Percentiles rank a stretch among this genome's conserved stretches.
phyloP scores from a whole-genome alignment of 148 eudicot genomes.

The Cornus controversa region DNA sequence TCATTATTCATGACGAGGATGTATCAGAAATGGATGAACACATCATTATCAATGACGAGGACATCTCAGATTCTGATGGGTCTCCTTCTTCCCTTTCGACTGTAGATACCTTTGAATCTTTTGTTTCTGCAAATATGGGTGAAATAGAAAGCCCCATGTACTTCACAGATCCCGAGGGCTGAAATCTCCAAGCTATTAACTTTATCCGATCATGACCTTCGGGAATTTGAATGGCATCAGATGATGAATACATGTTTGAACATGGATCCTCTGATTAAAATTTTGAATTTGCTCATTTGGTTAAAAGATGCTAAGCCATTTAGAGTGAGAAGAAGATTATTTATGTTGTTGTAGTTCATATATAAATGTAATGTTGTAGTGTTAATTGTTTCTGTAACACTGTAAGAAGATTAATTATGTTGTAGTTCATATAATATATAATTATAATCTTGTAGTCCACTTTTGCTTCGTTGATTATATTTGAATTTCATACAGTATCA shows the following conservation, averaged over 20 bases:
- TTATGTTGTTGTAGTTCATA: neutral
- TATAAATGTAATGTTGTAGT: neutral
- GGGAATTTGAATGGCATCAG: neutral
- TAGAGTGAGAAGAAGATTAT: neutral
- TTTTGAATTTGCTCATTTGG: neutral
- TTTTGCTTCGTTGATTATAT: too few species aligned
- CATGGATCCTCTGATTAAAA: neutral
- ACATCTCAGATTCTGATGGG: conserved; percentile 65
- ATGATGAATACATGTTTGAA: neutral
- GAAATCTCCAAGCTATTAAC: neutral
- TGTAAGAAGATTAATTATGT: too few species aligned
- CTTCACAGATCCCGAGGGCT: conserved; percentile 45
- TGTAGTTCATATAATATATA: too few species aligned
- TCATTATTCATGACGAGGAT: conserved; percentile 44
- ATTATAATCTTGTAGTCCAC: too few species aligned
- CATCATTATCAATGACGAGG: conserved; percentile 43
- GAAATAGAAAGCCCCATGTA: conserved; percentile 59
- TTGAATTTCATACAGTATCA: too few species aligned
- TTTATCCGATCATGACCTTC: neutral
- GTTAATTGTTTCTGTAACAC: too few species aligned
- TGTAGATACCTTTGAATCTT: conserved; percentile 65
- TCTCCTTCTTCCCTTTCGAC: conserved; percentile 75
- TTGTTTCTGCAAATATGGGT: conserved; percentile 86
- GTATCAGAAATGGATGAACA: conserved; percentile 55
- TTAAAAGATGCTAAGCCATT: neutral